Conservation (phyloP, 306 rosid species). For the Albizia julibrissin region DNA sequence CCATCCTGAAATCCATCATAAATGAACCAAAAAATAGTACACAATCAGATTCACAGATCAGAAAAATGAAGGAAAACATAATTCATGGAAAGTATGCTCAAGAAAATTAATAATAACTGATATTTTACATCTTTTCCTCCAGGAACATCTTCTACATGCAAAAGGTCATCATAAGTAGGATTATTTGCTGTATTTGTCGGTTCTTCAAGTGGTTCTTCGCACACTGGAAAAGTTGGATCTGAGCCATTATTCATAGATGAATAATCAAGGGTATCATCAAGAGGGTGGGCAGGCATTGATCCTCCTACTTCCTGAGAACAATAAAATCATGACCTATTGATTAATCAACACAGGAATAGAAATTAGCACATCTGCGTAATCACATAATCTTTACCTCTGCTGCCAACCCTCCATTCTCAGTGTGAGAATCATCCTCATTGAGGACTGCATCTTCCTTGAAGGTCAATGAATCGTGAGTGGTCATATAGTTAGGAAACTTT, state of each 20-base stretch:
- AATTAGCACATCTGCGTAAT: constrained; percentile 28
- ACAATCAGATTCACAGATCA: constrained; percentile 26
- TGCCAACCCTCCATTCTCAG: constrained; percentile 23
- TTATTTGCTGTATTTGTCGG: constrained; percentile 40
- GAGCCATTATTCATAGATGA: constrained; percentile 42
- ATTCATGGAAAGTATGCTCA: background rate
- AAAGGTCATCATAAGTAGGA: constrained; percentile 42
- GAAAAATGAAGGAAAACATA: background rate
- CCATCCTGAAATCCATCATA: constrained; percentile 42
- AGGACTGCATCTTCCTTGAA: constrained; percentile 14
- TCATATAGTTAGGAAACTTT: constrained; percentile 28
- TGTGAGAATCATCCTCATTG: constrained; percentile 20
- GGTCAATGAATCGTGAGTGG: constrained; percentile 34
- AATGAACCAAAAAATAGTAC: constrained; percentile 22
- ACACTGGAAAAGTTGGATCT: constrained; percentile 40
- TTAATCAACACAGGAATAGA: constrained; percentile 19
- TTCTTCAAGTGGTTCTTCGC: constrained; percentile 55
- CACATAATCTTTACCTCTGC: constrained; percentile 41
- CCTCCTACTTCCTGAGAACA: constrained; percentile 53
- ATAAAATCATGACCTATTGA: constrained; percentile 21
- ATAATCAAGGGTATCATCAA: constrained; percentile 39
- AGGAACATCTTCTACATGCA: constrained; percentile 49
- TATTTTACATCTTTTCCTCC: constrained; percentile 45
- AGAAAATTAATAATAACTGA: constrained; percentile 10
- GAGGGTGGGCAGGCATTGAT: constrained; percentile 37